These are phyloP conservation scores for Curvularia verruculosa DNA, from an alignment of 2,329 filamentous ascomycete genomes.

Conservation along the genomic window DNA sequence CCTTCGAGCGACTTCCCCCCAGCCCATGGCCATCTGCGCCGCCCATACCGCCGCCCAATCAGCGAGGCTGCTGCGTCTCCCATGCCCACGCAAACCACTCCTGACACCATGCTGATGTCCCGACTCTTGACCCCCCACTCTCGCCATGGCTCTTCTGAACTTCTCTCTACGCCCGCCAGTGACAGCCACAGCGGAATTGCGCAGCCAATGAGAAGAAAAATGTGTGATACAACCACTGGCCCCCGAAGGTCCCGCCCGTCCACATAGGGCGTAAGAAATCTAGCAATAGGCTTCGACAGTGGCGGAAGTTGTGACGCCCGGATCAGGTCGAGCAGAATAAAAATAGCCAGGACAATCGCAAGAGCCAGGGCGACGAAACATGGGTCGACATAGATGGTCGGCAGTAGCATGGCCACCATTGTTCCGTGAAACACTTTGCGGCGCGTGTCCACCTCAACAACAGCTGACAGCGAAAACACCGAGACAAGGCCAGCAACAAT, in stretches of 20 bases:
- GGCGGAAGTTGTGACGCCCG: slow-evolving; percentile 91
- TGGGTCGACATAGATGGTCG: slow-evolving; percentile 85
- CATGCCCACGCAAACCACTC: slow-evolving; percentile 92
- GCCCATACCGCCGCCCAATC: slow-evolving; percentile 84
- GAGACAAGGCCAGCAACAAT: slow-evolving; percentile 73
- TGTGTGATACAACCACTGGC: slow-evolving; percentile 93
- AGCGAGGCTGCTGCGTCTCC: slow-evolving; percentile 93
- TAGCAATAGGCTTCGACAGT: slow-evolving; percentile 80
- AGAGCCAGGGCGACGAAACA: slow-evolving; percentile 81
- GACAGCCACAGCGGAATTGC: slow-evolving; percentile 93
- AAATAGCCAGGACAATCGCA: slow-evolving; percentile 78
- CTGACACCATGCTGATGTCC: slow-evolving; percentile 88
- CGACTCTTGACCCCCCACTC: slow-evolving; percentile 76
- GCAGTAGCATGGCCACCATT: slow-evolving; percentile 96
- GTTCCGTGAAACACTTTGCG: slow-evolving; percentile 98
- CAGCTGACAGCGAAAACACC: slow-evolving; percentile 74
- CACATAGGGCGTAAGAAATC: slow-evolving; percentile 90
- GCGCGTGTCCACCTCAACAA: slow-evolving; percentile 92
- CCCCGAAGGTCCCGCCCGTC: slow-evolving; percentile 92
- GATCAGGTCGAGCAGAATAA: slow-evolving; percentile 86
- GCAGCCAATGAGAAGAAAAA: slow-evolving; percentile 93
- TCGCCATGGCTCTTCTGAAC: slow-evolving; percentile 60
- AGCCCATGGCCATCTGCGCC: slow-evolving; percentile 93
- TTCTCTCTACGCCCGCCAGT: slow-evolving; percentile 70
- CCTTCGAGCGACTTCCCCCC: slow-evolving; percentile 96